A percentile compares a stretch with the other conserved stretches of the same genome.
phyloP scores from a whole-genome alignment of 2,329 filamentous ascomycete species.

The Teratosphaeria pseudoeucalypti region DNA sequence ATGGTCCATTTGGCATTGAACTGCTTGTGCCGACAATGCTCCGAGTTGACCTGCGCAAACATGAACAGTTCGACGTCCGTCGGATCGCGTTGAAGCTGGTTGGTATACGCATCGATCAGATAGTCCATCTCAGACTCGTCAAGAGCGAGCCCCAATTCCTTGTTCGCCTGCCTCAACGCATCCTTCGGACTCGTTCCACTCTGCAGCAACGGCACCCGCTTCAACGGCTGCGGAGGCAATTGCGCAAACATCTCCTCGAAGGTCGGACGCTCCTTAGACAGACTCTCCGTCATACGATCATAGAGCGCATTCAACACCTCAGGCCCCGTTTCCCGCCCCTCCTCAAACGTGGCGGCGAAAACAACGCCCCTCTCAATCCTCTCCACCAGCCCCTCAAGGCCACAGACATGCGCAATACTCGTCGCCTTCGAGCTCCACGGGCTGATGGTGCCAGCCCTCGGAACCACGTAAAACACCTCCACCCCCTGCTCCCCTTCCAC shows the following conservation, averaged over 20 bases:
- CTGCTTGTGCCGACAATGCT: constrained; percentile 81
- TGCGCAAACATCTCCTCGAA: constrained; percentile 71
- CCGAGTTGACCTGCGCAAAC: constrained; percentile 98
- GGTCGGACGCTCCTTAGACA: constrained; percentile 57
- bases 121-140: constrained; percentile 88
- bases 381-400: constrained; percentile 58
- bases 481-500: constrained; percentile 35
- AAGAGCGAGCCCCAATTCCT: constrained; percentile 70
- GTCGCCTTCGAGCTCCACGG: constrained; percentile 98
- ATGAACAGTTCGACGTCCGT: constrained; percentile 96
- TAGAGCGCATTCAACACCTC: constrained; percentile 62
- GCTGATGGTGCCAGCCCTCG: constrained; percentile 71
- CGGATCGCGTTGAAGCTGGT: constrained; percentile 53
- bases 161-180: constrained; percentile 73
- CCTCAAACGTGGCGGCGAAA: constrained; percentile 55
- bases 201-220: constrained; percentile 56
- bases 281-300: constrained; percentile 91
- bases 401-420: constrained; percentile 86
- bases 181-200: constrained; percentile 50
- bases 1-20: constrained; percentile 98
- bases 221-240: constrained; percentile 52
- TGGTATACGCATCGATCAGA: constrained; percentile 71
- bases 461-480: constrained; percentile 61
- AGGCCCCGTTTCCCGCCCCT: constrained; percentile 39
- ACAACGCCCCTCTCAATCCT: constrained; percentile 81